Base-by-base conservation (phyloP, 352 stramenopile genomes). In the Globisporangium spiculum region DNA sequence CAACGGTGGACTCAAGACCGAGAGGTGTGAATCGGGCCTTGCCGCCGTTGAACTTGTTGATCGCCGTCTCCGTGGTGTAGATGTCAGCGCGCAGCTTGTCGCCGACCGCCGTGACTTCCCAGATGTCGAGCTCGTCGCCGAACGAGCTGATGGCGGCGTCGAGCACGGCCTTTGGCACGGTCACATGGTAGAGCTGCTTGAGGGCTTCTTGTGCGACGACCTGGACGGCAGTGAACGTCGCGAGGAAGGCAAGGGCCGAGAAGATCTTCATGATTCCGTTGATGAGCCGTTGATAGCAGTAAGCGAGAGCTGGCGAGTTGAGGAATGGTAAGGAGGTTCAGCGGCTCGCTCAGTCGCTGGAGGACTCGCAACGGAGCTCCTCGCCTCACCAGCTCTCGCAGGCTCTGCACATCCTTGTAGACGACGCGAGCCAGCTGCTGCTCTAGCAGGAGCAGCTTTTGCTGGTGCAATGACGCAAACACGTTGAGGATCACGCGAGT, bases 131-230 rank as follows among this genome's bases (percentile, higher is more conserved):
- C 1, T 67, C 46, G 27, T 67, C 48, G 0, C 62, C 62, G 48
- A 67, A 60, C 8, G 27, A 32, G 26, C 18, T 1, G 46, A 60
- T n/a, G n/a, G n/a, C 75, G 36, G 54, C 24, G 26, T 67, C 62
- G 4, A 67, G 68, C 20, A 73, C 54, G 38, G n/a, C 24, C 72
- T 75, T 78, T n/a, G 72, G 72, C 57, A 75, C 65, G 1, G 60
- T 78, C 8, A 78, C 72, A 59, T 78, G 72, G 65, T 65, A 78
- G 52, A 73, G 72, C 41, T 78, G 65, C 72, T 78, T 78, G 4
- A 27, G 61, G 44, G 55, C 68, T 20, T 78, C 66, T 18, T 75
- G 32, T 9, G 72, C 72, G n/a, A 55, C 56, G 52, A 65, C 56
- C 38, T 73, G 65, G 44, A 57, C 65, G 5, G 52, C 57, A 32